Base-by-base conservation (phyloP, 306 rosid species). In the Rosa rugosa region DNA sequence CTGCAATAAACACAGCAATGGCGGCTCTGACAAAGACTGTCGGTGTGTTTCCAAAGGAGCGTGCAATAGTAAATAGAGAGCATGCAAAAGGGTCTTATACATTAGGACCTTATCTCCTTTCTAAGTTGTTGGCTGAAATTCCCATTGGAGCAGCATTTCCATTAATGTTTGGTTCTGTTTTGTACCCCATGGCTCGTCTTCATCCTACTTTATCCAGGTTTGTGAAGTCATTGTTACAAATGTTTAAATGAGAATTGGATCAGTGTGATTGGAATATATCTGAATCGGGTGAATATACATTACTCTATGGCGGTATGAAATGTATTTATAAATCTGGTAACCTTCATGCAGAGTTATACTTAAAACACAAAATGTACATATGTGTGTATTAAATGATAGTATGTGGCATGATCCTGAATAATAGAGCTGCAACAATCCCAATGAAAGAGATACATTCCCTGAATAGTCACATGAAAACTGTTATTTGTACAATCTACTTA, bases 1-100 rank as follows among this genome's bases (percentile, higher is more conserved):
- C 99, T 80, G 98, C 95, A 69, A 95, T 95, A 86, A 95, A 93
- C 88, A 92, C 98, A 14, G 99, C 99, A 71, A 91, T 92, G 98
- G 96, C 98, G 72, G 99, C 99, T 87, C 97, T 95, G 80, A 95
- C 97, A 75, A 95, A 95, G 90, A 95, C 95, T 18, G 85, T 85
- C 4, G 90, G 98, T 36, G 95, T 92, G 75, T 95, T 92, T 85
- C 97, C 99, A 2, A 95, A 88, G 89, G 98, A 95, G 79, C 90
- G 91, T 71, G 87, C 92, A 44, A 92, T 95, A 82, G 99, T 95
- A 38, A 94, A 91, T 53, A 95, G 99, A 89, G 97, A 95, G 86
- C 92, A 88, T 27, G 87, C 89, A 60, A 91, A 92, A 81, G 99
- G 96, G 75, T 95, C 95, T 77, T 95, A 91, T 84, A 80, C 89